Evolutionary conservation across 305 asterid genomes (phyloP), one percentile per base, ranked within the genome.

Genomic region (Solanum chacoense): DNA sequence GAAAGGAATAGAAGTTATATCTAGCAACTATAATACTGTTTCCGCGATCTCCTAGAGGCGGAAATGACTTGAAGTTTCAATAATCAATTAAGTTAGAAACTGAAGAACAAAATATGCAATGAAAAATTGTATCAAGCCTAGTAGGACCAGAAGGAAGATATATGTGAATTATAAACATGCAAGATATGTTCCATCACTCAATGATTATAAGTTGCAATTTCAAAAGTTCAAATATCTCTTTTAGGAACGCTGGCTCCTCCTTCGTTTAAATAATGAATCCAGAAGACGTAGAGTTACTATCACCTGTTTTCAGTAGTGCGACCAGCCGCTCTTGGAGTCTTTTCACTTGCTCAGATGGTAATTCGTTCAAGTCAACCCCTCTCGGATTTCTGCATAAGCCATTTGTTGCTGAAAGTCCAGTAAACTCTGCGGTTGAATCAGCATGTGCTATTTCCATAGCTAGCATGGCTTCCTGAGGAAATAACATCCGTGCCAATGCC

Each of bases 401-500:
- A 84, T 93, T 92, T 8, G 95, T 81, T 20, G 95, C 91, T 34
- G 96, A 89, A 74, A 96, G 93, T 12, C 98, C 98, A 13, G 91
- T 87, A 87, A 96, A 97, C 92, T 94, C 96, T 50, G 85, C 88
- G 18, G 98, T 97, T 29, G 94, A 89, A 87, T 94, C 96, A 11
- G 96, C 98, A 76, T 93, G 91, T 77, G 98, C 98, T 90, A 90
- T 90, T 90, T 94, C 95, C 99, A 96, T 97, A 11, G 99, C 98
- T 85, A 97, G 50, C 71, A 88, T 93, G 29, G 99, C 99, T 93
- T 97, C 95, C 34, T 81, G 89, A 14, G 98, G 99, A 88, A 94
- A 97, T 88, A 95, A 85, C 42, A 94, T 87, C 72, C 98, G 94
- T 22, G 99, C 99, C 94, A 97, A 92, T 63, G 98, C 98, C 92